Evolutionary conservation across 345 rosid species (phyloP).

Genomic region (Lenwebbia sp.): DNA sequence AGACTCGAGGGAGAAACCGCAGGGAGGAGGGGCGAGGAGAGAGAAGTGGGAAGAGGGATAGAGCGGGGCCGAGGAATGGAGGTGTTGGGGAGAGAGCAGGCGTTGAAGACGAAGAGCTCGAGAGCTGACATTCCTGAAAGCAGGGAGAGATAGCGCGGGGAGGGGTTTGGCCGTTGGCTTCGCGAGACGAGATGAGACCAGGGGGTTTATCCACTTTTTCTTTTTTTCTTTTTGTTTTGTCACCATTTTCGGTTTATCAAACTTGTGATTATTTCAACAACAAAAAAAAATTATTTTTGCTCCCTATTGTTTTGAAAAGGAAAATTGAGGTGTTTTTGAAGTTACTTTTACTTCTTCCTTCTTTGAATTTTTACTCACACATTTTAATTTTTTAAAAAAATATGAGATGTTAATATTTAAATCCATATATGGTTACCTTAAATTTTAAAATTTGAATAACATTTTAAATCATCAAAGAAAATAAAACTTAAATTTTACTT

Average conservation of each 20-base stretch:
- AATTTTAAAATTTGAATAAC: no score
- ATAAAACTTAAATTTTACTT: no score
- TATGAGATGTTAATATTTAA: no score
- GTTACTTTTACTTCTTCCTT: not conserved
- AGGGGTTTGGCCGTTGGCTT: not conserved
- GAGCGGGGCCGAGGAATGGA: not conserved
- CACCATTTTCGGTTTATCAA: not conserved
- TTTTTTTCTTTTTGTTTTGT: not conserved
- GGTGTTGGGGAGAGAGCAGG: not conserved
- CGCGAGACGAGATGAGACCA: not conserved
- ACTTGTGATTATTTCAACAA: no score
- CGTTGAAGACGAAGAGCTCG: not conserved
- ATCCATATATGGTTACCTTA: no score
- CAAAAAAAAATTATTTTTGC: not conserved
- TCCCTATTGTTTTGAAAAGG: not conserved
- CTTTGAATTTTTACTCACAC: not conserved
- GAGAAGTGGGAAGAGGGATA: not conserved
- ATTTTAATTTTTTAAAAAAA: no score
- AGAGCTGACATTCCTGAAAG: not conserved
- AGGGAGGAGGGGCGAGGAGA: not conserved
- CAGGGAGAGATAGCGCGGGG: not conserved
- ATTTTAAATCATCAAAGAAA: no score
- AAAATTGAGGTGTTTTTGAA: not conserved
- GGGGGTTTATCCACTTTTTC: conserved; percentile 4
- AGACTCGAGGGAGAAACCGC: not conserved